phyloP scores from a whole-genome alignment of 2,329 filamentous ascomycete genomes.

The Fusarium phyllophilum region DNA sequence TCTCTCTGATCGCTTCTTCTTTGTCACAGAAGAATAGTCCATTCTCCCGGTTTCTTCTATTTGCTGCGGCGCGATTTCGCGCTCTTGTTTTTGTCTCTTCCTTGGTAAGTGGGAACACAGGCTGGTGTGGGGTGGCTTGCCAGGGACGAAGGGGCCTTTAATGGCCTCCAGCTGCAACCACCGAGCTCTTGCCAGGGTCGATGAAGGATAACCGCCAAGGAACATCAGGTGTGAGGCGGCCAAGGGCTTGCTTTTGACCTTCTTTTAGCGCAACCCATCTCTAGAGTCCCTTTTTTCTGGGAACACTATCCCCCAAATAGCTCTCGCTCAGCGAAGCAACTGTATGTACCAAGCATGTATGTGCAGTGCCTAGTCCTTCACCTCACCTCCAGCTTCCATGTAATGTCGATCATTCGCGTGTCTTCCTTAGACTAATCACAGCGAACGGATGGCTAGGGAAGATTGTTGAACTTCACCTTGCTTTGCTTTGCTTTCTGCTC shows the following conservation, averaged over 20 bases:
- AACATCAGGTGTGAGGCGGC: conserved; percentile 6
- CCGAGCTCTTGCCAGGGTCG: conserved; percentile 24
- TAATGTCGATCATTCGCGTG: conserved; percentile 30
- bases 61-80: background rate
- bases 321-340: background rate
- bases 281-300: background rate
- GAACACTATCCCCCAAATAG: conserved; percentile 16
- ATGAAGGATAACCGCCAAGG: conserved; percentile 19
- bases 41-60: background rate
- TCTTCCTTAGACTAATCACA: background rate
- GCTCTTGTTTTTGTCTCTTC: background rate
- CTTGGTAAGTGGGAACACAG: background rate
- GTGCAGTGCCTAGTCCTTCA: background rate
- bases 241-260: conserved; percentile 20
- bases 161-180: conserved; percentile 12
- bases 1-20: background rate
- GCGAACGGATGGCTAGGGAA: background rate
- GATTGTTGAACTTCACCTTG: conserved; percentile 14
- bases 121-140: conserved; percentile 31
- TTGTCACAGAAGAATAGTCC: background rate
- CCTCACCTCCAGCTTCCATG: conserved; percentile 18
- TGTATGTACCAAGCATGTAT: background rate
- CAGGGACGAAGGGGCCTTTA: conserved; percentile 21
- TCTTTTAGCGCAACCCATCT: conserved; percentile 22
- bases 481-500: conserved; percentile 7